Evolutionary conservation across 2,329 filamentous ascomycete genomes (phyloP), one percentile per base, ranked within the genome.

Genomic region (Epichloe baconii): DNA sequence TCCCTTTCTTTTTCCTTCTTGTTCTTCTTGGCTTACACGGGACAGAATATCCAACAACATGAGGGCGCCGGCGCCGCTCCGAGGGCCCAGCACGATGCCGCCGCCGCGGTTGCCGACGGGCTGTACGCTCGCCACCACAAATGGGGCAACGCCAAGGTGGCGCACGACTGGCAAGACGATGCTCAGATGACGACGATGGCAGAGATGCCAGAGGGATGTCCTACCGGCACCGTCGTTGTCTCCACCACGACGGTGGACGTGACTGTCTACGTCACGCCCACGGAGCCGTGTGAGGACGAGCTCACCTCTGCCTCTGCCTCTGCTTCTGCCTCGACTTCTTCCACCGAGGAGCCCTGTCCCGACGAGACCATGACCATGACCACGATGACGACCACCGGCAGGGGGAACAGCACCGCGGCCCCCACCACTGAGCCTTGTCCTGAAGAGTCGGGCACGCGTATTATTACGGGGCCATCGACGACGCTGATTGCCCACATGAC

Each of bases 161-260:
- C 44, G 17, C 44, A 37, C 21, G 11, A 47, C 34, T 37, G 44
- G 44, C 43, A 8, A n/a, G 19, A 31, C 21, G 35, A 38, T n/a
- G 40, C 38, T 15, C 21, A 37, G 8, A 49, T 44, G 47, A 19
- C 47, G 48, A 36, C 51, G 19, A n/a, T 48, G n/a, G 19, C 42
- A 15, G 47, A 52, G 8, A n/a, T 47, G n/a, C 19, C 42, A 15
- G 47, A 53, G 8, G 57, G 57, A 12, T 65, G 63, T 17, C 58
- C 61, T 23, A 56, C 56, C 2, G 50, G 49, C 5, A 60, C 56
- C 8, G 49, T 64, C 4, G 51, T 63, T 12, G 53, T 63, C 47
- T 62, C 61, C 12, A 67, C 62, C 2, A 60, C 56, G 34, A 68
- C 63, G 3, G 49, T 67, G 7, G 66, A 68, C 26, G 56, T 64